Evolutionary conservation across 495 filamentous ascomycete species (phyloP).

Genomic region (Neurospora intermedia): DNA sequence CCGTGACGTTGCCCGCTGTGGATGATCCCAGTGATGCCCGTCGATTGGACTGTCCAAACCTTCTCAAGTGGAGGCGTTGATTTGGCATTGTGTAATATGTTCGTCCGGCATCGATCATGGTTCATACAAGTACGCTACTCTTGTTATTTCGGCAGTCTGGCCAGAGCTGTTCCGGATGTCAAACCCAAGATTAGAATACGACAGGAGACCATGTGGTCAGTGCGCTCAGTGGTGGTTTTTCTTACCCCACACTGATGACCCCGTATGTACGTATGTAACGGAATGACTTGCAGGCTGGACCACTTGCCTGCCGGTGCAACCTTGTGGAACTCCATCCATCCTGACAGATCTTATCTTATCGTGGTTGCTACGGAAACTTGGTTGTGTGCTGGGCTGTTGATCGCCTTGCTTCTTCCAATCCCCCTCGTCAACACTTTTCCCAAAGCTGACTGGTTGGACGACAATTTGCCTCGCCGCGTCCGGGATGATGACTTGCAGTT

Average conservation of each 20-base stretch:
- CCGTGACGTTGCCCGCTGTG: not conserved
- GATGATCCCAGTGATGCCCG: not conserved
- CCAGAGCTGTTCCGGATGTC: not conserved
- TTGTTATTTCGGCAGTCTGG: not conserved
- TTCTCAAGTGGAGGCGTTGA: not conserved
- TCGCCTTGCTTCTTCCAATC: not conserved
- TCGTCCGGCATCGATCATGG: not conserved
- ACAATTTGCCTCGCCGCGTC: not conserved
- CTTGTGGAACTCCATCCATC: too few relatives aligned
- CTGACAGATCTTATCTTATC: not conserved
- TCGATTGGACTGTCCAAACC: not conserved
- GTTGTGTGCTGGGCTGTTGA: not conserved
- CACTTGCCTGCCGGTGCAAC: too few relatives aligned
- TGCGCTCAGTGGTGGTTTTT: not conserved
- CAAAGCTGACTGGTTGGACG: not conserved
- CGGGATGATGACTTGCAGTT: not conserved
- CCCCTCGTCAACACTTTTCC: not conserved
- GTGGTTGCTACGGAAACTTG: not conserved
- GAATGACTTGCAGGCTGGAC: not conserved
- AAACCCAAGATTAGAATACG: not conserved
- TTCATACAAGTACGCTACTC: not conserved
- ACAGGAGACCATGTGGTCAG: not conserved
- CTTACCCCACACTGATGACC: not conserved
- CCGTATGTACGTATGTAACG: not conserved
- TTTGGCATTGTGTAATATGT: not conserved